Percentiles rank a stretch among this genome's conserved stretches.
These are phyloP conservation scores for Arthroderma sp. DNA, from an alignment of 2,329 filamentous ascomycete genomes.

Conservation along the genomic window DNA sequence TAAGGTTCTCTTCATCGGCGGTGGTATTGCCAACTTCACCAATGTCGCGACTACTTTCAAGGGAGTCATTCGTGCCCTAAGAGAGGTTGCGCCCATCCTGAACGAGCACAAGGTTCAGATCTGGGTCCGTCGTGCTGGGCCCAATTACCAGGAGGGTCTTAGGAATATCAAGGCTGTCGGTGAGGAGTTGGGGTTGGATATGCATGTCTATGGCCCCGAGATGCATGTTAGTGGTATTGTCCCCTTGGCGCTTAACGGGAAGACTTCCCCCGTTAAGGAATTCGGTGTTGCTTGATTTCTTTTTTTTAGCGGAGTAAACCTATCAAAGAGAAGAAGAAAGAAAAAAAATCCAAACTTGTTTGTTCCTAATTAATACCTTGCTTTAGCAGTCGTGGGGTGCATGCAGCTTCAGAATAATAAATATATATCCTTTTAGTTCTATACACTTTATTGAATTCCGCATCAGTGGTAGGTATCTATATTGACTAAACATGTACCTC, in stretches of 20 bases:
- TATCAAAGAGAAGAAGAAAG: no score
- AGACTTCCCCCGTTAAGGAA: slow-evolving; percentile 50
- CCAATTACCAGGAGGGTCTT: slow-evolving; percentile 99
- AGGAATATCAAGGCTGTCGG: slow-evolving; percentile 99
- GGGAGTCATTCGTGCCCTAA: slow-evolving; percentile 92
- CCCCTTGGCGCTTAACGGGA: slow-evolving; percentile 63
- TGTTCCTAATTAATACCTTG: no score
- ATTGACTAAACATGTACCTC: no score
- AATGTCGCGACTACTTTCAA: slow-evolving; percentile 99
- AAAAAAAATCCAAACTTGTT: no score
- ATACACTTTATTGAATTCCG: no score
- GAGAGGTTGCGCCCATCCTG: slow-evolving; percentile 73
- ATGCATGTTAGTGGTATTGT: slow-evolving; percentile 93
- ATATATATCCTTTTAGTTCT: no score
- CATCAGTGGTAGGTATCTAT: no score
- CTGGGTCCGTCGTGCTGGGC: slow-evolving; percentile 81
- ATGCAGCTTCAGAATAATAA: no score
- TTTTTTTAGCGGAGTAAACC: not conserved
- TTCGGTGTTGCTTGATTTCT: slow-evolving; percentile 32
- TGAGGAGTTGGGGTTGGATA: slow-evolving; percentile 84
- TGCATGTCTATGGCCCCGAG: slow-evolving; percentile 76
- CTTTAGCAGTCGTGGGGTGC: no score
- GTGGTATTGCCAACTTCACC: slow-evolving; percentile 99
- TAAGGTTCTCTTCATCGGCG: slow-evolving; percentile 98
- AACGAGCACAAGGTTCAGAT: slow-evolving; percentile 96